These are phyloP conservation scores for Coemansia sp. DNA, from an alignment of 192 early-diverging fungal genomes.

Conservation along the genomic window DNA sequence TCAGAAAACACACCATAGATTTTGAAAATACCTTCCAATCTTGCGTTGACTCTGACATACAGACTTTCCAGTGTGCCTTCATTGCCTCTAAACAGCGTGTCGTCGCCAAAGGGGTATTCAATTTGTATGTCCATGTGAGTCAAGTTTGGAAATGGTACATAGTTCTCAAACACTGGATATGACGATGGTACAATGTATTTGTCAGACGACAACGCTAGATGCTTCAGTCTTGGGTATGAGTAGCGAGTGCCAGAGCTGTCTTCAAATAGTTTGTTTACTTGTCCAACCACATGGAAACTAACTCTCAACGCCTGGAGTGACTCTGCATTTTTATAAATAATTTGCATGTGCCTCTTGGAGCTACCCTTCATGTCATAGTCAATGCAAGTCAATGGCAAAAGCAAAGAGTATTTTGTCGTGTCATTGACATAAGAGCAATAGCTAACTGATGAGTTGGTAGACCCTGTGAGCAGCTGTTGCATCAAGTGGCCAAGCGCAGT, in stretches of 20 bases:
- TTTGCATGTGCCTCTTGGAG: not conserved
- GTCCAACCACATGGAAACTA: not conserved
- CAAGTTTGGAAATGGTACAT: not conserved
- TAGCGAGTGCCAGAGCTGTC: not conserved
- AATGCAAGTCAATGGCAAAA: not conserved
- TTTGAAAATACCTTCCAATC: not conserved
- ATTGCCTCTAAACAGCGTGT: not conserved
- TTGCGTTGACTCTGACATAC: not conserved
- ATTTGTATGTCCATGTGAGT: not conserved
- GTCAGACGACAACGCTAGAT: not conserved
- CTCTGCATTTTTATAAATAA: not conserved
- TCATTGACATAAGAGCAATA: not conserved
- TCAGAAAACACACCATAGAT: not conserved
- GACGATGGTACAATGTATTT: not conserved
- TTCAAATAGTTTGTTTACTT: not conserved
- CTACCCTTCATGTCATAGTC: not conserved
- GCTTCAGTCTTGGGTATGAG: not conserved
- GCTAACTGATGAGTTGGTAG: not conserved
- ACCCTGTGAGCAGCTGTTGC: not conserved
- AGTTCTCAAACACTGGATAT: not conserved
- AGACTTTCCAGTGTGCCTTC: not conserved
- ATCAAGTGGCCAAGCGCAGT: not conserved
- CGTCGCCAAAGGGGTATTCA: not conserved
- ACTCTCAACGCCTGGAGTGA: not conserved
- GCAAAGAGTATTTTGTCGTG: not conserved